phyloP scores from a whole-genome alignment of 176 grass and related monocot species.

The Oryza longistaminata region DNA sequence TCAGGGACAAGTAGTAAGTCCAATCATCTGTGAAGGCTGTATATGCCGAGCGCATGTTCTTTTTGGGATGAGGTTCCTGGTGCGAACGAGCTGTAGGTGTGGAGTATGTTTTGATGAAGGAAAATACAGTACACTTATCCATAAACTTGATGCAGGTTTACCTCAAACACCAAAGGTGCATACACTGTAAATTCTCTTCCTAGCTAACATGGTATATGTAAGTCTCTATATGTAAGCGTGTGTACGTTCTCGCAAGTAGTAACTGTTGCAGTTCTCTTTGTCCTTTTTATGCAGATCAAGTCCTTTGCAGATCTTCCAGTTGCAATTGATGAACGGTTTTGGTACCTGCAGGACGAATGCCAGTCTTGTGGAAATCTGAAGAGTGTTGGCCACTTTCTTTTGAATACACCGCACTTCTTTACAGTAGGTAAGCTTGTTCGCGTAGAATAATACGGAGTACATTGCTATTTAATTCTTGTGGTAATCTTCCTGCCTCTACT shows the following conservation, averaged over 20 bases:
- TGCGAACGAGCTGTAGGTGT: slow-evolving; percentile 14
- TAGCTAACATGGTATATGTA: neutral
- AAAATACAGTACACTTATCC: slow-evolving; percentile 5
- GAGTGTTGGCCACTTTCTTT: slow-evolving; percentile 16
- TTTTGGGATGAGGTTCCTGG: slow-evolving; percentile 29
- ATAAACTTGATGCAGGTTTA: slow-evolving; percentile 29
- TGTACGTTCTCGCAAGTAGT: neutral
- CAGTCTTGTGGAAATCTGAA: slow-evolving; percentile 11
- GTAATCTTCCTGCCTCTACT: neutral
- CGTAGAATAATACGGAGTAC: neutral
- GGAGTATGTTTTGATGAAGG: slow-evolving; percentile 4
- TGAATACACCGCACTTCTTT: slow-evolving; percentile 32
- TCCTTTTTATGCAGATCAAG: slow-evolving; percentile 23
- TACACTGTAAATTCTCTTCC: neutral
- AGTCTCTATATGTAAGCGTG: neutral
- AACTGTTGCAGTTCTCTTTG: neutral
- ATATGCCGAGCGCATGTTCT: slow-evolving; percentile 29
- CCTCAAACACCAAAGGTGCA: slow-evolving; percentile 30
- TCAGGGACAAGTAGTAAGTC: neutral
- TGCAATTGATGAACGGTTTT: slow-evolving; percentile 21
- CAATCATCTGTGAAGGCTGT: slow-evolving; percentile 7
- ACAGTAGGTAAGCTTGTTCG: slow-evolving; percentile 17
- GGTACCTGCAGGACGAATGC: neutral
- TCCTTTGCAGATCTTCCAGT: neutral
- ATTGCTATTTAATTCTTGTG: neutral